Percentiles rank a stretch among this genome's conserved stretches.
Evolutionary conservation across 192 early-diverging fungal species (phyloP).

Genomic region (Phlyctochytrium arcticum): DNA sequence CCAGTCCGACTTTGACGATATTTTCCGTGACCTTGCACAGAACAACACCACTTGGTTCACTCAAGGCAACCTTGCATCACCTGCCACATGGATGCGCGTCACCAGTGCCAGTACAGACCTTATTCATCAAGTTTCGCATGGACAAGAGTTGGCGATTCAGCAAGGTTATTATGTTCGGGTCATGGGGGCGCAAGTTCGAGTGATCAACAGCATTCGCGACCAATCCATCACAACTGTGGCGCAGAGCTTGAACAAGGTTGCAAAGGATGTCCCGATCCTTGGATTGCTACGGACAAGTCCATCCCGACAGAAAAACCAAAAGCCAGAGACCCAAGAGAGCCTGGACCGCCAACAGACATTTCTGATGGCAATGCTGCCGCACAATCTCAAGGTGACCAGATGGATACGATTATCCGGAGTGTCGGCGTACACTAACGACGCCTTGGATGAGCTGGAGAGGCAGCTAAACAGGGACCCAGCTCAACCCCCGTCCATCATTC

Average conservation of each 20-base stretch:
- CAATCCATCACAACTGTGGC: not conserved
- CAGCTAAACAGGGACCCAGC: no score
- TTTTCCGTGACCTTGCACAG: not conserved
- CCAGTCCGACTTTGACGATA: not conserved
- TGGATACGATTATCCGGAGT: not conserved
- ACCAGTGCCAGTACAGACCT: not conserved
- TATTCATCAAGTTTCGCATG: not conserved
- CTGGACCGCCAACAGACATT: not conserved
- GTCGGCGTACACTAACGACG: not conserved
- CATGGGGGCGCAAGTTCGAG: not conserved
- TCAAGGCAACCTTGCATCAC: not conserved
- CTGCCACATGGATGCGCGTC: not conserved
- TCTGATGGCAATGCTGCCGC: not conserved
- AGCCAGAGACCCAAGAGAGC: not conserved
- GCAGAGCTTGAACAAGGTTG: not conserved
- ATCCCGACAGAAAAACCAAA: not conserved
- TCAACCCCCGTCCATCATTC: not conserved
- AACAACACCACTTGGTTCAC: not conserved
- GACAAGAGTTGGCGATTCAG: not conserved
- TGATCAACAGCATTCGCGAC: not conserved
- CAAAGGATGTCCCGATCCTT: not conserved
- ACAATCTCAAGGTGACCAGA: not conserved
- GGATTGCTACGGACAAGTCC: not conserved
- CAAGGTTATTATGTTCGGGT: not conserved
- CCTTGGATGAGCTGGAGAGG: not conserved